These are phyloP conservation scores for Baorangia bicolor DNA, from an alignment of 768 basidiomycete genomes.

Conservation along the genomic window DNA sequence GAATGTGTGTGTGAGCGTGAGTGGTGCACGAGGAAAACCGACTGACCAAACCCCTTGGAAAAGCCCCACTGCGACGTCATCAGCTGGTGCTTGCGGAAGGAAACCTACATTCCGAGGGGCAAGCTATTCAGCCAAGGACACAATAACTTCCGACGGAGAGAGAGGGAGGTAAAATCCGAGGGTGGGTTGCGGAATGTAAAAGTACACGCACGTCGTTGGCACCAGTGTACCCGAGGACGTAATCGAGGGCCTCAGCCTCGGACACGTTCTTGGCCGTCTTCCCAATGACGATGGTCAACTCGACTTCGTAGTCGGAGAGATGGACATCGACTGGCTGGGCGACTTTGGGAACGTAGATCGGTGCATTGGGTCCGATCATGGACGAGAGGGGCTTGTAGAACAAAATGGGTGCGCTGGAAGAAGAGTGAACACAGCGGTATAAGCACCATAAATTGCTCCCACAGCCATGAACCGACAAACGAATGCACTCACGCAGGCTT, in stretches of 20 bases:
- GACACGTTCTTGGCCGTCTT: constrained; percentile 77
- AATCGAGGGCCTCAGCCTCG: constrained; percentile 79
- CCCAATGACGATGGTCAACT: constrained; percentile 80
- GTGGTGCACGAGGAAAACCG: background rate
- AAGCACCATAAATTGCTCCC: background rate
- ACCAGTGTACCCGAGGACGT: constrained; percentile 80
- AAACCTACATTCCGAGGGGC: constrained; percentile 38
- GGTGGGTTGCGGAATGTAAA: background rate
- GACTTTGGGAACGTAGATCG: constrained; percentile 61
- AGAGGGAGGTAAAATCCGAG: background rate
- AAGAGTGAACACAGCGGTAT: background rate
- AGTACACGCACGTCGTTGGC: constrained; percentile 66
- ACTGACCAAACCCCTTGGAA: constrained; percentile 80
- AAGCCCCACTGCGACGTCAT: constrained; percentile 84
- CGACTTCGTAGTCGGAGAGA: constrained; percentile 81
- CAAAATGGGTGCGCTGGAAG: constrained; percentile 59
- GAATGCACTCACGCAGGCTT: constrained; percentile 55
- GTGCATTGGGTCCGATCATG: constrained; percentile 68
- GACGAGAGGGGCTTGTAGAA: constrained; percentile 78
- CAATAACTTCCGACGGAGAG: background rate
- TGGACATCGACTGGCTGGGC: constrained; percentile 71
- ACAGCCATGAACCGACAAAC: too few species aligned
- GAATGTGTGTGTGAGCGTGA: background rate
- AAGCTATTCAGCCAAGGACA: background rate
- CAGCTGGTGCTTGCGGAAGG: constrained; percentile 81